phyloP scores from a whole-genome alignment of 495 filamentous ascomycete species.

The Penicillium pulvis region DNA sequence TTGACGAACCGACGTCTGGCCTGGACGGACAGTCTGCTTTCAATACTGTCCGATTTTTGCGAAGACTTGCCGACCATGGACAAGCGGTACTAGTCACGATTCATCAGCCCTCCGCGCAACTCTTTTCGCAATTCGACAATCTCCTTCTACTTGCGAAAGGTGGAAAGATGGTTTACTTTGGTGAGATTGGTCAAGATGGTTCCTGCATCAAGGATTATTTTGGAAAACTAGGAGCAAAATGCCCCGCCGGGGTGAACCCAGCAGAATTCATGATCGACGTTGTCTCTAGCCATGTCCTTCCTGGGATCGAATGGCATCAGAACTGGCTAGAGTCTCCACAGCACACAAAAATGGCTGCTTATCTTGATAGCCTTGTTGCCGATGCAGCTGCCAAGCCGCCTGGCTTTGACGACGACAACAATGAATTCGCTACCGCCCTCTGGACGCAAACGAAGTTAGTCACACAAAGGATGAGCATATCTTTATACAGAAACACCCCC shows the following conservation, averaged over 20 bases:
- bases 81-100: constrained; percentile 76
- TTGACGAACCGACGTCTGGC: constrained; percentile 77
- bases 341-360: constrained; percentile 39
- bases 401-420: constrained; percentile 36
- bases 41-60: constrained; percentile 63
- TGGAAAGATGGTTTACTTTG: constrained; percentile 73
- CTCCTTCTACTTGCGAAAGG: constrained; percentile 68
- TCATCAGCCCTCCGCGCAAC: constrained; percentile 70
- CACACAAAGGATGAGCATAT: constrained; percentile 57
- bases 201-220: constrained; percentile 68
- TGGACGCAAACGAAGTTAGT: constrained; percentile 58
- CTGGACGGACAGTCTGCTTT: constrained; percentile 65
- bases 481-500: constrained; percentile 62
- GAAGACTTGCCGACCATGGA: constrained; percentile 64
- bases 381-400: constrained; percentile 39
- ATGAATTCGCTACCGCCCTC: constrained; percentile 60
- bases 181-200: constrained; percentile 58
- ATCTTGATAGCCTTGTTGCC: constrained; percentile 57
- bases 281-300: constrained; percentile 48
- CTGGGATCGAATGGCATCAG: constrained; percentile 59
- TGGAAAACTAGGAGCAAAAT: constrained; percentile 71
- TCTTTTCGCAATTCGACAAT: constrained; percentile 75
- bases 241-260: constrained; percentile 71
- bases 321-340: constrained; percentile 65
- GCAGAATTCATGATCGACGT: constrained; percentile 94